Percentiles rank a stretch among this genome's conserved stretches.
Conservation (phyloP, 2,329 filamentous ascomycete genomes). For the Diplodia sapinea region DNA sequence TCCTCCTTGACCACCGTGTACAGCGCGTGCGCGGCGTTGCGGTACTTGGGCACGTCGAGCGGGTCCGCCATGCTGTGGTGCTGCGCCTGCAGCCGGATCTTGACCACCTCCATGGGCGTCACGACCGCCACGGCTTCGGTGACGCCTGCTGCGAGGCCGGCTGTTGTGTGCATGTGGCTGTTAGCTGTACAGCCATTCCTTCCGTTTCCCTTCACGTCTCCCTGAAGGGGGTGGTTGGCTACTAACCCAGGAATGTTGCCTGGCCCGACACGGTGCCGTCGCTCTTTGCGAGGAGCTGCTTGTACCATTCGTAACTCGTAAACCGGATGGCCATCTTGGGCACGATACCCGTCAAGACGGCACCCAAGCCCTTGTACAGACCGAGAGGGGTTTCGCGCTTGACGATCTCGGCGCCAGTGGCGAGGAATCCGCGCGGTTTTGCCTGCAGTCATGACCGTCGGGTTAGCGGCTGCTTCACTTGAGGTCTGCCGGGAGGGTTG, state of each 20-base stretch:
- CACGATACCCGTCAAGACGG: constrained; percentile 92
- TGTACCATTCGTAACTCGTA: constrained; percentile 96
- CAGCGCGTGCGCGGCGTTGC: constrained; percentile 81
- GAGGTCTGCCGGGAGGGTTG: neutral
- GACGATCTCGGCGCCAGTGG: constrained; percentile 85
- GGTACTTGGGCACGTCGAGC: constrained; percentile 94
- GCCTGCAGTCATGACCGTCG: constrained; percentile 46
- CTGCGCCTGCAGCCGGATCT: constrained; percentile 97
- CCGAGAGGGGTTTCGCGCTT: constrained; percentile 88
- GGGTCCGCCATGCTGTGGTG: constrained; percentile 98
- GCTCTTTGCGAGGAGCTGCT: constrained; percentile 74
- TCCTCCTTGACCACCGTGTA: constrained; percentile 95
- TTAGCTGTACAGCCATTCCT: neutral
- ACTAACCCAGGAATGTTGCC: constrained; percentile 72
- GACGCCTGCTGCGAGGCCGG: constrained; percentile 88
- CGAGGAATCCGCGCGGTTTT: constrained; percentile 84
- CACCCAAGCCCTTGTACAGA: constrained; percentile 97
- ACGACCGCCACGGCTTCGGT: constrained; percentile 97
- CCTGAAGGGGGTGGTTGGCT: neutral
- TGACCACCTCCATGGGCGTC: constrained; percentile 98
- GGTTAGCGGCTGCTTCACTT: constrained; percentile 9
- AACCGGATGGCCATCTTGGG: constrained; percentile 99
- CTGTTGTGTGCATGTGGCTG: constrained; percentile 47
- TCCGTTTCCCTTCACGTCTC: neutral
- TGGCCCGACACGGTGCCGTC: constrained; percentile 70